Evolutionary conservation across 179 eudicot genomes (phyloP).

Genomic region (Beta lomatogona): DNA sequence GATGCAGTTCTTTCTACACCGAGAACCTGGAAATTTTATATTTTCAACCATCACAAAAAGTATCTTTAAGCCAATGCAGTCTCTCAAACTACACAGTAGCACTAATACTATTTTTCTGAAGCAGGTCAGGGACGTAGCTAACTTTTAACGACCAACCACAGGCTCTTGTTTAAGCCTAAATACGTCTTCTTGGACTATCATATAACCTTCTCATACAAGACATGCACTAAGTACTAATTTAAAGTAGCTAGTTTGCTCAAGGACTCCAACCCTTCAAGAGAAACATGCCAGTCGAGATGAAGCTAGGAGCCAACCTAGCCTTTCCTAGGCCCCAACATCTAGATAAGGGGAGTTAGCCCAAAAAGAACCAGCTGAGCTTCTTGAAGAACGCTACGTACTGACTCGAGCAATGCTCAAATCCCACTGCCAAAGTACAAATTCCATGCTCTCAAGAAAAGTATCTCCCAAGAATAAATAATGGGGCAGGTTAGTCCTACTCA

Average conservation of each 20-base stretch:
- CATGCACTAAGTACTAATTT: neutral
- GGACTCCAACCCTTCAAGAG: too few species aligned
- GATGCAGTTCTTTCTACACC: constrained; percentile 82
- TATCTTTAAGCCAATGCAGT: neutral
- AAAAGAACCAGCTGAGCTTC: too few species aligned
- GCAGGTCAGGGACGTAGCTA: neutral
- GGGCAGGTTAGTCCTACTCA: too few species aligned
- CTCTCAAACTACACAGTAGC: neutral
- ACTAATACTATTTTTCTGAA: neutral
- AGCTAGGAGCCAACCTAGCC: too few species aligned
- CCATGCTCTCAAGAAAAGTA: too few species aligned
- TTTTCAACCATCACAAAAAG: neutral
- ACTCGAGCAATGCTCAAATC: too few species aligned
- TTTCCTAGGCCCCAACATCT: too few species aligned
- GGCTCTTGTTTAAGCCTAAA: neutral
- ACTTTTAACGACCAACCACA: neutral
- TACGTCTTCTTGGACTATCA: neutral
- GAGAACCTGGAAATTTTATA: constrained; percentile 54
- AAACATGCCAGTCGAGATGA: too few species aligned
- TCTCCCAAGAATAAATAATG: too few species aligned
- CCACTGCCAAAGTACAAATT: too few species aligned
- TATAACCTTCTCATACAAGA: neutral
- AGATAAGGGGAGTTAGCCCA: too few species aligned
- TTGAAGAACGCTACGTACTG: too few species aligned
- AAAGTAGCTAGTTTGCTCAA: neutral